A percentile compares a stretch with the other conserved stretches of the same genome.
phyloP scores from a whole-genome alignment of 768 basidiomycete genomes.

The Paxillus ammoniavirescens region DNA sequence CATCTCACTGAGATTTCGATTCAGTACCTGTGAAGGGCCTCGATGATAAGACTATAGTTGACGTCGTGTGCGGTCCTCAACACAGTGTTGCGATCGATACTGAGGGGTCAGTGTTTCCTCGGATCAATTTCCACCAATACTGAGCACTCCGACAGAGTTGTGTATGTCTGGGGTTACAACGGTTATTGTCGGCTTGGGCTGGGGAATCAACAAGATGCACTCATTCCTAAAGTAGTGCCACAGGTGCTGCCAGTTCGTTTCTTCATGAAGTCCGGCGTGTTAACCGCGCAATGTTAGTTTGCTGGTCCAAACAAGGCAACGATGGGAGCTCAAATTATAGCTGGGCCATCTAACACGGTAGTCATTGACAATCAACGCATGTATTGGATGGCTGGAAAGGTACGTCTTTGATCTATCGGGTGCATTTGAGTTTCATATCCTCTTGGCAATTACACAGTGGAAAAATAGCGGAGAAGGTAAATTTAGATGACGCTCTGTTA shows the following conservation, averaged over 20 bases:
- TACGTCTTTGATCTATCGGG: constrained; percentile 20
- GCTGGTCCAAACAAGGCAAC: constrained; percentile 65
- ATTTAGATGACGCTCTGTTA: neutral
- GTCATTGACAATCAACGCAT: constrained; percentile 84
- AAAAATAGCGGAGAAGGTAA: constrained; percentile 92
- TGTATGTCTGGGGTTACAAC: constrained; percentile 87
- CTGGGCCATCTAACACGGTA: constrained; percentile 83
- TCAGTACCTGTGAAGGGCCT: constrained; percentile 75
- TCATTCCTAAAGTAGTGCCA: constrained; percentile 82
- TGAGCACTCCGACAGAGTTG: constrained; percentile 44
- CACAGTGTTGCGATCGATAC: constrained; percentile 82
- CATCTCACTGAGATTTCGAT: constrained; percentile 7
- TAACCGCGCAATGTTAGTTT: constrained; percentile 48
- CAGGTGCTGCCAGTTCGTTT: constrained; percentile 44
- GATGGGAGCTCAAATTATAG: constrained; percentile 61
- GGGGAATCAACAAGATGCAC: constrained; percentile 77
- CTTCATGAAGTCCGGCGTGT: neutral
- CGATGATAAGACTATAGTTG: constrained; percentile 70
- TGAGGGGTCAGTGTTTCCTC: constrained; percentile 51
- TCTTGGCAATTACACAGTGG: constrained; percentile 54
- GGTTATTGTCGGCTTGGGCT: constrained; percentile 91
- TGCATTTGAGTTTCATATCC: constrained; percentile 1
- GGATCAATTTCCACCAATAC: neutral
- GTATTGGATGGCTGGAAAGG: constrained; percentile 87
- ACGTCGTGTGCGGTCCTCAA: constrained; percentile 85